Evolutionary conservation across 2,329 filamentous ascomycete genomes (phyloP), one percentile per base, ranked within the genome.

Genomic region (Fusarium chlamydosporum): DNA sequence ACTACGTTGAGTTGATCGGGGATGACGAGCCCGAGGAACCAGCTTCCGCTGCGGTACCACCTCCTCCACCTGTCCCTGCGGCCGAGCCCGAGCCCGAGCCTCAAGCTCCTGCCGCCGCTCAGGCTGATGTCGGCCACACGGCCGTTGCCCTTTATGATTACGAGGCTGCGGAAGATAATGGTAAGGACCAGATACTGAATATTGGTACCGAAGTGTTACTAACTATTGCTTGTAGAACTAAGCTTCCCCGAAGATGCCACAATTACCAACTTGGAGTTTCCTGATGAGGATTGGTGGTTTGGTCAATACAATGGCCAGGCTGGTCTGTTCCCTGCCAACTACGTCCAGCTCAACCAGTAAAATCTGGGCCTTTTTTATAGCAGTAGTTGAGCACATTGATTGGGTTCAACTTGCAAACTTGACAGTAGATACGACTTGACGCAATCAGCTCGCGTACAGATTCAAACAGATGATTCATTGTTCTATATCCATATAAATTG

Each of bases 221-320:
- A 27, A 64, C 74, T 76, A 64, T 75, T 75, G 54, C 75, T 72
- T 29, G 50, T 73, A 89, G 87, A 89, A 72, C 76, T 89, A 68
- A 94, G 91, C 78, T 99, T 99, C 83, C 93, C 93, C 4, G 96
- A 99, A 75, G 91, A 92, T 31, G 95, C 92, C 38, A 93, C 84
- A 67, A 91, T 99, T 73, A 91, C 87, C 29, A 87, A 91, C 76
- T 83, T 99, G 69, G 93, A 97, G 83, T 98, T 98, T 80, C 96
- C 96, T 3, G 96, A 98, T 75, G 95, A 98, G 71, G 96, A 99
- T 77, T 99, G 96, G 96, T 99, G 96, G 96, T 92, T 95, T 74
- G 96, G 96, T 61, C 89, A 92, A 75, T 96, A 91, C 79, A 85
- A 89, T 27, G 94, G 94, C 51, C 87, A 90, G 60, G 87, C 87